A percentile compares a stretch with the other conserved stretches of the same genome.
Evolutionary conservation across 768 basidiomycete species (phyloP).

Genomic region (Pulveroboletus sp.): DNA sequence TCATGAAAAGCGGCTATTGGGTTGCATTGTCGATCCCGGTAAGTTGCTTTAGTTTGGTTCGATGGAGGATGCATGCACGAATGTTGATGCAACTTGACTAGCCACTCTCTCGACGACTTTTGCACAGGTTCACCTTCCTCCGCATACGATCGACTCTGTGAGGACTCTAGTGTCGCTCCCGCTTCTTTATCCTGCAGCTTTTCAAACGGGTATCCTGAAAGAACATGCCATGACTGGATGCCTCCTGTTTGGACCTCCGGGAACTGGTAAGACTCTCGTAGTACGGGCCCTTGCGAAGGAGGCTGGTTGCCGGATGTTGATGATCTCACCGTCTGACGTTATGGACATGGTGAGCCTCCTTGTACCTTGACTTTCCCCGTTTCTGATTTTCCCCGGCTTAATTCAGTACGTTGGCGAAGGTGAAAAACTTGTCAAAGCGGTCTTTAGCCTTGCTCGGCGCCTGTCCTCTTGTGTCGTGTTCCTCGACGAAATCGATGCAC

Average conservation of each 20-base stretch:
- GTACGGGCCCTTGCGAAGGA: slow-evolving; percentile 90
- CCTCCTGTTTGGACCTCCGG: slow-evolving; percentile 88
- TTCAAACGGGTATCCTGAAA: slow-evolving; percentile 83
- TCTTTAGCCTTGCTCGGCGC: slow-evolving; percentile 81
- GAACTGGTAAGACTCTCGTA: slow-evolving; percentile 86
- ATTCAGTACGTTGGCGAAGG: slow-evolving; percentile 81
- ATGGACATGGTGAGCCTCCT: slow-evolving; percentile 79
- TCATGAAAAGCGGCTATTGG: slow-evolving; percentile 77
- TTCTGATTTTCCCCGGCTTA: slow-evolving; percentile 4
- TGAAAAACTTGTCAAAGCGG: slow-evolving; percentile 83
- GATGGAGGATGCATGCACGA: background rate
- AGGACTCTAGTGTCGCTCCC: slow-evolving; percentile 89
- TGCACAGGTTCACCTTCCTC: slow-evolving; percentile 80
- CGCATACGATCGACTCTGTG: slow-evolving; percentile 86
- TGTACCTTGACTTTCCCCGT: background rate
- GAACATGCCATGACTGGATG: slow-evolving; percentile 90
- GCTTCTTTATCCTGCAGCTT: slow-evolving; percentile 80
- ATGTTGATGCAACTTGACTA: slow-evolving; percentile 25
- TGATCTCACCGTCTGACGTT: slow-evolving; percentile 86
- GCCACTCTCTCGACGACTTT: slow-evolving; percentile 80
- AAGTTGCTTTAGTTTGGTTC: slow-evolving; percentile 18
- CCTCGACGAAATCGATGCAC: slow-evolving; percentile 90
- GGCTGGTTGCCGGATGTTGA: slow-evolving; percentile 90
- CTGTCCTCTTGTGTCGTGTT: slow-evolving; percentile 92
- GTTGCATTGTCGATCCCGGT: slow-evolving; percentile 85